Base-by-base conservation (phyloP, 1,139 yeast genomes). In the Protomyces inouyei region DNA sequence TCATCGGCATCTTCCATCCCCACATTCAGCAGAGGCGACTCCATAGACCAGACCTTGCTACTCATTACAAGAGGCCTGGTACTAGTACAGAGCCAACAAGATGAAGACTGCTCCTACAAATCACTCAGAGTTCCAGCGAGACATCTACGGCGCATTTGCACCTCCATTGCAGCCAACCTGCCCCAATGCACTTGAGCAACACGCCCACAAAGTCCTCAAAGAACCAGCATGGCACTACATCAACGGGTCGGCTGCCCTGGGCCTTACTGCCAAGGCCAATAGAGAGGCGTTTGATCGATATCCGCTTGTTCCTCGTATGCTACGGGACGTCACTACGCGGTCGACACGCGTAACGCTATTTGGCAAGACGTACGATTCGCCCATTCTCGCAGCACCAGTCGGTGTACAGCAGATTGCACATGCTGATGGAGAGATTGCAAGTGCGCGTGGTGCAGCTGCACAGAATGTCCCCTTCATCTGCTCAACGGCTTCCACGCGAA, bases 321-420 rank as follows among this genome's bases (percentile, higher is more conserved):
- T 67, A 5, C 14, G 64, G 1, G 68, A 67, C 32, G 68, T 66
- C 10, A 52, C 60, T n/a, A n/a, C 35, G 40, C 61, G 69, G 12
- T 67, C 67, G n/a, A 61, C 70, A n/a, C 61, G 68, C 21, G 65
- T 70, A 1, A 57, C 57, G 21, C 36, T 70, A 35, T 68, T 71
- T 57, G 72, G 72, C 35, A 65, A 64, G 57, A 65, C 53, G 25
- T 67, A 64, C 35, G 67, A 69, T 46, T 64, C 68, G 18, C 73
- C 73, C 18, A 65, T 71, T 4, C 67, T 71, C 10, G 61, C 70
- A 23, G 73, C 72, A 3, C 74, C 74, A 3, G 65, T 72, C 16
- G 74, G 74, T 0, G 74, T 72, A 23, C 74, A 72, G 54, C 63
- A 66, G 2, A 69, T 71, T 35, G 71, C 69, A 28, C 69, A 72